A percentile compares a stretch with the other conserved stretches of the same genome.
Evolutionary conservation across 805 yeast genomes (phyloP).

Genomic region (Teunomyces lycoperdinae): DNA sequence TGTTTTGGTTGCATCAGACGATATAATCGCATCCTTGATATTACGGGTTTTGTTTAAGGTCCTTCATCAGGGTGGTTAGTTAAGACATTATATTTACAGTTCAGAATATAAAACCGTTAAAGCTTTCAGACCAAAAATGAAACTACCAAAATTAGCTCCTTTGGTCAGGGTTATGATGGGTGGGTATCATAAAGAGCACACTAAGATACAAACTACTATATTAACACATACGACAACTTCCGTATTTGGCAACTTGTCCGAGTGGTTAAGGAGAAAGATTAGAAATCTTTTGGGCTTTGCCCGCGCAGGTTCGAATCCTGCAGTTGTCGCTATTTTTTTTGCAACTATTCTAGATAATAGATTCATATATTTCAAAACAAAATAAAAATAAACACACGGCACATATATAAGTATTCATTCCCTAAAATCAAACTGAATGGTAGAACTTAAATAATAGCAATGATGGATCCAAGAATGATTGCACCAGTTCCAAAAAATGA

Average conservation of each 20-base stretch:
- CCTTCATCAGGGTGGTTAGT: too few relatives aligned
- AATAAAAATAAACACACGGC: neutral
- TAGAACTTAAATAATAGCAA: neutral
- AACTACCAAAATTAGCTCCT: too few relatives aligned
- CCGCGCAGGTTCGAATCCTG: conserved; percentile 65
- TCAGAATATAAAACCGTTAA: too few relatives aligned
- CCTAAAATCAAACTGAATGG: neutral
- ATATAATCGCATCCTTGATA: too few relatives aligned
- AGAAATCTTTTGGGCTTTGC: conserved; percentile 60
- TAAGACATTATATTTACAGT: too few relatives aligned
- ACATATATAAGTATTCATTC: neutral
- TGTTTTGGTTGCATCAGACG: too few relatives aligned
- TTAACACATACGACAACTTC: neutral
- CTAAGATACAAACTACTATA: too few relatives aligned
- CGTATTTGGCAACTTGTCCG: conserved; percentile 48
- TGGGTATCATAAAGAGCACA: too few relatives aligned
- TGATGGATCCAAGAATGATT: neutral
- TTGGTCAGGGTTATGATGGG: too few relatives aligned
- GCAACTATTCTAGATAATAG: neutral
- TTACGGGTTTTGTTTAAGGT: too few relatives aligned
- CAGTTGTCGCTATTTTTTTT: conserved; percentile 47
- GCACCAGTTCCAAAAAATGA: neutral
- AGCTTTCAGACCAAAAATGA: too few relatives aligned
- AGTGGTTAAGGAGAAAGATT: conserved; percentile 58
- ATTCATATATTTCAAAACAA: neutral